Conservation (phyloP, 2,329 filamentous ascomycete species). For the Arthroderma sp. region DNA sequence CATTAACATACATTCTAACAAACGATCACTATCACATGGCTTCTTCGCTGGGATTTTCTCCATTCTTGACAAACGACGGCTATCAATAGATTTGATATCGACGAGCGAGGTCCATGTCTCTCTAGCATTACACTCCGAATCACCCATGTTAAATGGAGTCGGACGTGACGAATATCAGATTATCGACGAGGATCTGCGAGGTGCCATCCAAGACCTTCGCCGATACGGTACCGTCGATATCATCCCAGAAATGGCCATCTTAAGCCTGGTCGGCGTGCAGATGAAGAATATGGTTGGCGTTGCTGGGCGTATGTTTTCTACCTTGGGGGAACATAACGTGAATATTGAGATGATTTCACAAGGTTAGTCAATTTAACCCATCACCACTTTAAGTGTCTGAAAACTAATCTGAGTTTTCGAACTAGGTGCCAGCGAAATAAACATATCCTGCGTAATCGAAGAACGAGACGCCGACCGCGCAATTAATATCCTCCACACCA, state of each 20-base stretch:
- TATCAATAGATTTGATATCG: conserved; percentile 92
- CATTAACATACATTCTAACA: conserved; percentile 96
- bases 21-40: conserved; percentile 86
- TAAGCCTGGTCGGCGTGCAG: conserved; percentile 85
- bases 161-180: conserved; percentile 40
- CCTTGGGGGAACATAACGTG: conserved; percentile 80
- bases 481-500: conserved; percentile 91
- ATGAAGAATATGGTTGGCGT: conserved; percentile 98
- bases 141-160: conserved; percentile 38
- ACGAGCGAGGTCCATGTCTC: conserved; percentile 95
- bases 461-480: conserved; percentile 80
- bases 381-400: background rate
- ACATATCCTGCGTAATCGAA: conserved; percentile 95
- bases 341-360: conserved; percentile 99
- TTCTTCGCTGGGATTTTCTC: conserved; percentile 92
- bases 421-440: conserved; percentile 90
- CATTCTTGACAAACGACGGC: conserved; percentile 70
- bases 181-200: conserved; percentile 49
- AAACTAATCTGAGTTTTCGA: conserved; percentile 1
- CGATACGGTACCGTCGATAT: conserved; percentile 84
- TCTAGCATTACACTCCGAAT: conserved; percentile 81
- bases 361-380: conserved; percentile 42
- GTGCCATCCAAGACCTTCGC: conserved; percentile 57
- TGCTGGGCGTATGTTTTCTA: conserved; percentile 86
- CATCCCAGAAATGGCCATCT: conserved; percentile 82